These are phyloP conservation scores for Xylaria telfairii DNA, from an alignment of 495 filamentous ascomycete species.

Conservation along the genomic window DNA sequence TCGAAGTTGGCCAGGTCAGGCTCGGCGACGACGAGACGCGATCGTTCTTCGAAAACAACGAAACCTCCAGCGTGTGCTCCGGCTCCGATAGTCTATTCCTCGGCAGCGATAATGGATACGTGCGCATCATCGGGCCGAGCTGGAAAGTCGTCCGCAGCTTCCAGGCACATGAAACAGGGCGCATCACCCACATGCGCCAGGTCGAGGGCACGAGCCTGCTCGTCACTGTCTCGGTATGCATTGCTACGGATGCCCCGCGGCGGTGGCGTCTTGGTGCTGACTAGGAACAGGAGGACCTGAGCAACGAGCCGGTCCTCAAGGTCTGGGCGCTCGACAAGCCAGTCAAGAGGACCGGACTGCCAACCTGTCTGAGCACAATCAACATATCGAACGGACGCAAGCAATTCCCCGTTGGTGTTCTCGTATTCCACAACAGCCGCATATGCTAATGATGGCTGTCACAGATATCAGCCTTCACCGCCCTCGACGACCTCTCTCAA, in stretches of 20 bases:
- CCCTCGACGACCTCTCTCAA: constrained; percentile 85
- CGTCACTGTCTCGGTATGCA: constrained; percentile 73
- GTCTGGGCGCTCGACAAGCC: constrained; percentile 95
- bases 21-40: constrained; percentile 70
- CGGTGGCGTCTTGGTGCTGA: constrained; percentile 22
- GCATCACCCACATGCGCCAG: constrained; percentile 95
- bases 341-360: constrained; percentile 90
- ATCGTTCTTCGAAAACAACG: constrained; percentile 54
- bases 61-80: constrained; percentile 69
- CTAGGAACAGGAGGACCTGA: constrained; percentile 69
- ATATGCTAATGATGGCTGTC: constrained; percentile 18
- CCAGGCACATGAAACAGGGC: constrained; percentile 76
- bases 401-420: constrained; percentile 77
- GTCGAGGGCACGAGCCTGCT: constrained; percentile 85
- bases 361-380: constrained; percentile 83
- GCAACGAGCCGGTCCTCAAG: constrained; percentile 85
- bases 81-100: constrained; percentile 92
- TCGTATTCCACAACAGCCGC: neutral
- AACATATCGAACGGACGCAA: constrained; percentile 89
- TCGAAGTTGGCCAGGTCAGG: constrained; percentile 87
- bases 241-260: neutral
- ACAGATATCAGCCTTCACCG: constrained; percentile 88
- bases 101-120: constrained; percentile 79
- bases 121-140: constrained; percentile 82
- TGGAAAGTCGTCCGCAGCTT: constrained; percentile 90